Base-by-base conservation (phyloP, 208 protist species). In the Wallacemonas sp. region DNA sequence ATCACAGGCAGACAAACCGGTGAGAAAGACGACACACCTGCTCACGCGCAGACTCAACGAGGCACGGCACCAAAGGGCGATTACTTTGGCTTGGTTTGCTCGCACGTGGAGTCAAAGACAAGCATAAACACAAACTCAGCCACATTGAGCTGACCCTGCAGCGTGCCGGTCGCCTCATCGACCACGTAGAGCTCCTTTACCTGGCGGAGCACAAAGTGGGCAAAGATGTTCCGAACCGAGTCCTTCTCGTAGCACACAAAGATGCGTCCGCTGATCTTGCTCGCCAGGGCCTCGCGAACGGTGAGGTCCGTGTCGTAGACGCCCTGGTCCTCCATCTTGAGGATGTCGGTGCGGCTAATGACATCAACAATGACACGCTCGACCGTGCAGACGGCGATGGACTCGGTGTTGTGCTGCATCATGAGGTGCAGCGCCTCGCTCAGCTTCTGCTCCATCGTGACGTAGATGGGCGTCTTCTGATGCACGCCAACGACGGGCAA, bases 271-370 rank as follows among this genome's bases (percentile, higher is more conserved):
- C 68, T 74, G 12, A 83, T 62, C 61, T 80, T 86, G 69, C 76
- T 81, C 33, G 72, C 69, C 48, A 95, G 54, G 38, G 85, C 86
- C 65, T 93, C 84, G 10, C 81, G 85, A 20, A 97, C 81, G 38
- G 83, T 91, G 26, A 92, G 57, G 36, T 82, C 74, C 2, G 80
- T 95, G 73, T 97, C 81, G 70, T 97, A 97, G 26, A 92, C 87
- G n/a, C 91, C 91, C 48, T 93, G 82, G 61, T 92, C 77, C 67
- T 97, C 88, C 75, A 97, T 95, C 14, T 84, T 80, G 46, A 97
- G 81, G 0, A 94, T 62, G 57, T 97, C 91, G 50, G 79, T 91
- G 41, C 89, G 82, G 16, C 81, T 89, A 44, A 97, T 83, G 10
- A 94, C 84, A 45, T 94, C 87, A n/a, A 93, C 33, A 42, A 95